Conservation (phyloP, 1,284 basidiomycete species). For the Cystobasidiaceae sp. region DNA sequence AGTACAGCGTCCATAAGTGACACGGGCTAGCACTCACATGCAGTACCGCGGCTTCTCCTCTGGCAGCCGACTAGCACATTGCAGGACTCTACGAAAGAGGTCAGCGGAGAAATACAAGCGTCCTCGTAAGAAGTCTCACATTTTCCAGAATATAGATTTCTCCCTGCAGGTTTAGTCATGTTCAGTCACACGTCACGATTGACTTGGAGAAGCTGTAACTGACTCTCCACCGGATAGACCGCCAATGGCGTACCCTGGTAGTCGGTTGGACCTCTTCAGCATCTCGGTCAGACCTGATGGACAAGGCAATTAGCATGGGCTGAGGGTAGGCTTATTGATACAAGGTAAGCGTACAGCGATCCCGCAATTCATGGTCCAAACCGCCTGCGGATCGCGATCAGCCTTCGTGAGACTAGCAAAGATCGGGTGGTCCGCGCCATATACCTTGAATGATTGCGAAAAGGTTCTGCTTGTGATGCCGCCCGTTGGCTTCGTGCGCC, state of each 20-base stretch:
- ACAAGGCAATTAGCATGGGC: background rate
- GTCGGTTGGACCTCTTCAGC: constrained; percentile 62
- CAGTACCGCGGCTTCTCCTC: constrained; percentile 68
- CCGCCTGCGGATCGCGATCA: constrained; percentile 48
- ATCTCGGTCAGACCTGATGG: constrained; percentile 58
- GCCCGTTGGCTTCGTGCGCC: constrained; percentile 62
- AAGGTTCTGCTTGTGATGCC: constrained; percentile 62
- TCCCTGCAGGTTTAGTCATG: constrained; percentile 53
- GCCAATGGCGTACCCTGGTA: constrained; percentile 77
- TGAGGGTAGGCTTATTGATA: background rate
- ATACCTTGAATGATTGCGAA: constrained; percentile 79
- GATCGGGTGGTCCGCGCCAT: background rate
- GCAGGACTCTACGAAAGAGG: constrained; percentile 58
- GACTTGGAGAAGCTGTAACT: background rate
- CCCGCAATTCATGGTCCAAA: constrained; percentile 61
- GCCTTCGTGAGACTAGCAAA: background rate
- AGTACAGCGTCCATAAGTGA: no score
- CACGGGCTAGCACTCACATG: constrained; percentile 46
- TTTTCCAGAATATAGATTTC: constrained; percentile 80
- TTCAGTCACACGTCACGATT: background rate
- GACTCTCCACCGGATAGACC: constrained; percentile 47
- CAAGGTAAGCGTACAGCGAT: constrained; percentile 53
- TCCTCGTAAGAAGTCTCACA: constrained; percentile 52
- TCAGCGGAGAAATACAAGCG: background rate
- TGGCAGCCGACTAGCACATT: constrained; percentile 63